Evolutionary conservation across 1,284 basidiomycete genomes (phyloP).

Genomic region (Pterulicium gracile): DNA sequence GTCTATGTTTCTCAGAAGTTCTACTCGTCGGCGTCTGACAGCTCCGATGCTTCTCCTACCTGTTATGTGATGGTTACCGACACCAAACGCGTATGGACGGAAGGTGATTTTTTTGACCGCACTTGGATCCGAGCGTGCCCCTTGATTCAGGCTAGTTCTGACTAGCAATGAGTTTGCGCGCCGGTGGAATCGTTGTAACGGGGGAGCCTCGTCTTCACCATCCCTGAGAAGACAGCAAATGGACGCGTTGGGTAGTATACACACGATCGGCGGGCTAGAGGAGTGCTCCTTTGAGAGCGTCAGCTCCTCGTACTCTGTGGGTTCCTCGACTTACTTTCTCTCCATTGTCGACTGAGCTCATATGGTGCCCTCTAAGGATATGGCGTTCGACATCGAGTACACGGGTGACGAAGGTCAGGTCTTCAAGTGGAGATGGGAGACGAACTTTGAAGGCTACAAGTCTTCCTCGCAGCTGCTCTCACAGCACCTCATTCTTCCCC

Average conservation of each 20-base stretch:
- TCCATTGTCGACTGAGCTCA: constrained; percentile 5
- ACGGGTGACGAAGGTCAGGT: constrained; percentile 18
- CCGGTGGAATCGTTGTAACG: constrained; percentile 55
- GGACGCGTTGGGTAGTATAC: constrained; percentile 39
- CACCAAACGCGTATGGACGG: constrained; percentile 63
- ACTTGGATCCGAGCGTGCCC: constrained; percentile 8
- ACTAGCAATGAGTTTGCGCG: constrained; percentile 49
- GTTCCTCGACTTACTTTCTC: constrained; percentile 3
- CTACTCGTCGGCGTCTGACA: constrained; percentile 38
- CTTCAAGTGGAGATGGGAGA: constrained; percentile 74
- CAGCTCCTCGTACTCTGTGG: constrained; percentile 49
- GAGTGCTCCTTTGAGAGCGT: constrained; percentile 48
- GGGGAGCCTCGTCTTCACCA: constrained; percentile 14
- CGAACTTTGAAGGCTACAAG: constrained; percentile 49
- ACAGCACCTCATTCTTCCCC: constrained; percentile 61
- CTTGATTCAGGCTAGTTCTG: constrained; percentile 31
- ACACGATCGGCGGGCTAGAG: constrained; percentile 44
- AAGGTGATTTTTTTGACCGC: constrained; percentile 34
- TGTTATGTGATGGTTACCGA: constrained; percentile 61
- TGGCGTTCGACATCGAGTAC: constrained; percentile 47
- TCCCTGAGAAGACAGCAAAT: constrained; percentile 32
- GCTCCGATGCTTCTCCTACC: constrained; percentile 16
- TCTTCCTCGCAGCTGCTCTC: constrained; percentile 60
- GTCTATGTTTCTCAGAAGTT: constrained; percentile 40
- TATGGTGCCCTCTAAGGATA: constrained; percentile 34